A percentile compares a stretch with the other conserved stretches of the same genome.
These are phyloP conservation scores for Colletotrichum chrysophilum DNA, from an alignment of 2,329 filamentous ascomycete genomes.

Conservation along the genomic window DNA sequence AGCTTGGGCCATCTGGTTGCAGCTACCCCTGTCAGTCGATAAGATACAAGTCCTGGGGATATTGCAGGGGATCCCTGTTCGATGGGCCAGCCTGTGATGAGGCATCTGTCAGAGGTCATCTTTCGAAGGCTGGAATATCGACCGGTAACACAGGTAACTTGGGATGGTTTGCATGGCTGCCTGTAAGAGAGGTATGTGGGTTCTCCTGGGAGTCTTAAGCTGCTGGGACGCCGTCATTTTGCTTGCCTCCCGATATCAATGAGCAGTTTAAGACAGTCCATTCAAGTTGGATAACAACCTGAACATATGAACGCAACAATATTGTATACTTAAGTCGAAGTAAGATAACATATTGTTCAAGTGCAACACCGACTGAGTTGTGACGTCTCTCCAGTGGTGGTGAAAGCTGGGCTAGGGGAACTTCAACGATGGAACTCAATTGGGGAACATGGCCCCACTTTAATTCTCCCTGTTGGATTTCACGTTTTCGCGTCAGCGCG, in stretches of 20 bases:
- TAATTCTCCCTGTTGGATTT: not conserved
- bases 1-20: conserved; percentile 14
- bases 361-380: not conserved
- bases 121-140: not conserved
- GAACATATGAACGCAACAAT: not conserved
- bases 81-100: not conserved
- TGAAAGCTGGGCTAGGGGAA: not conserved
- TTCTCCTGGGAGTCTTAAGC: not conserved
- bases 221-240: not conserved
- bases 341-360: not conserved
- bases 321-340: not conserved
- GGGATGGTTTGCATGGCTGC: not conserved
- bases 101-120: not conserved
- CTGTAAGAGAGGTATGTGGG: not conserved
- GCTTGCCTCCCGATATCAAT: not conserved
- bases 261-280: not conserved
- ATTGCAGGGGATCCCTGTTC: not conserved
- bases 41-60: not conserved
- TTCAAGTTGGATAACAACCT: not conserved
- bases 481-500: conserved; percentile 20
- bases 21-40: conserved; percentile 13
- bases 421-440: not conserved
- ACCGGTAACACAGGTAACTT: not conserved
- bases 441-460: not conserved
- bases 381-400: not conserved